Percentiles rank a stretch among this genome's conserved stretches.
These are phyloP conservation scores for Hippophae gyantsensis DNA, from an alignment of 306 rosid genomes.

Conservation along the genomic window DNA sequence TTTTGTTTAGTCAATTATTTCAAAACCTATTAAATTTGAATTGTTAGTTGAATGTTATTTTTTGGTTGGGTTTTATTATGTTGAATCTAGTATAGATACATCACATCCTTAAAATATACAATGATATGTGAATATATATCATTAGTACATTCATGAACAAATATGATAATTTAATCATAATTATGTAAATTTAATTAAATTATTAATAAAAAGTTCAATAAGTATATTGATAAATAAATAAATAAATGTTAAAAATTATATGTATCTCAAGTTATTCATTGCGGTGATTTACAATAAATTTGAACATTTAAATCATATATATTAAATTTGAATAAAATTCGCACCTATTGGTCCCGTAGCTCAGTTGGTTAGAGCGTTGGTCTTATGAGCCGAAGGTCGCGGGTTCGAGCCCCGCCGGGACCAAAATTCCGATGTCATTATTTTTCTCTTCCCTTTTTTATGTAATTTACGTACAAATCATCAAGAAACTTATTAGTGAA, in stretches of 20 bases:
- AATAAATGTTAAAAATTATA: no score
- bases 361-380: slow-evolving; percentile 42
- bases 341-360: slow-evolving; percentile 24
- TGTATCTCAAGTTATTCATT: no score
- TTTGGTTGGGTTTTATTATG: slow-evolving; percentile 16
- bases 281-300: no score
- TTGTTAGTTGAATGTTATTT: slow-evolving; percentile 25
- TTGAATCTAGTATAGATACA: slow-evolving; percentile 27
- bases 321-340: background rate
- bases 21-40: slow-evolving; percentile 30
- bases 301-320: no score
- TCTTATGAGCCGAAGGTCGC: slow-evolving; percentile 44
- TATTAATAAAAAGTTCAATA: no score
- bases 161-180: no score
- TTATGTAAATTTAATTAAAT: no score
- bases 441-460: background rate
- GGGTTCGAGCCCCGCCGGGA: slow-evolving; percentile 39
- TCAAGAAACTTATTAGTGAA: no score
- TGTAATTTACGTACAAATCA: background rate
- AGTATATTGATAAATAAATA: no score
- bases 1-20: slow-evolving; percentile 28
- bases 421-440: fast-evolving
- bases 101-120: slow-evolving; percentile 24
- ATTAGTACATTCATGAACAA: no score
- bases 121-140: no score